Base-by-base conservation (phyloP, 1,284 basidiomycete genomes). In the Naganishia sp. region DNA sequence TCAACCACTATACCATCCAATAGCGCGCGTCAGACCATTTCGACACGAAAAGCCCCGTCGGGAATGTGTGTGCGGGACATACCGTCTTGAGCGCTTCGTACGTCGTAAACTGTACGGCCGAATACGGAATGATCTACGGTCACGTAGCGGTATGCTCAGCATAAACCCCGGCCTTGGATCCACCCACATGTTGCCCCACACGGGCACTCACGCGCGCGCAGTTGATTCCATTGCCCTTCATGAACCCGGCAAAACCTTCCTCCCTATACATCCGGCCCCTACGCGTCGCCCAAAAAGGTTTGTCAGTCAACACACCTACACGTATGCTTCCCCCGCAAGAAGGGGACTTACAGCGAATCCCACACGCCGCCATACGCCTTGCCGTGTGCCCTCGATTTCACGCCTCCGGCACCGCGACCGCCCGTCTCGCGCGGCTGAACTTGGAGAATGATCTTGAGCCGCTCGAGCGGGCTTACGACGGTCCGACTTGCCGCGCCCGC, bases 361-460 rank as follows among this genome's bases (percentile, higher is more conserved):
- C 89, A 93, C 56, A 94, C 90, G 31, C 90, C 90, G 71, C 83
- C 86, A 78, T 94, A 94, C 70, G 89, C 87, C 71, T 86, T 82
- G 2, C 85, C 84, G 23, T 65, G 5, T 68, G 10, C 57, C 66
- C 47, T 67, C 64, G 4, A 65, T 46, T 45, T 67, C 28, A 11
- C 9, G 57, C 41, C 35, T 63, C 75, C 72, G 69, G 93, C 91
- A 2, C 92, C 89, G 81, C 93, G 92, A 73, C 90, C 92, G 70
- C 0, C 31, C 23, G 63, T 49, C 47, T 23, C 50, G 43, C 6
- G 57, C 17, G 13, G 21, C 9, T 50, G 23, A 11, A 78, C 88
- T 74, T 73, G 94, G 92, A 95, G 89, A 70, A 97, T 96, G 75
- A 97, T 97, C 81, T 97, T 97, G 58, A 97, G 82, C 64, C 94